Evolutionary conservation across 768 basidiomycete species (phyloP).

Genomic region (Agaricus bisporus): DNA sequence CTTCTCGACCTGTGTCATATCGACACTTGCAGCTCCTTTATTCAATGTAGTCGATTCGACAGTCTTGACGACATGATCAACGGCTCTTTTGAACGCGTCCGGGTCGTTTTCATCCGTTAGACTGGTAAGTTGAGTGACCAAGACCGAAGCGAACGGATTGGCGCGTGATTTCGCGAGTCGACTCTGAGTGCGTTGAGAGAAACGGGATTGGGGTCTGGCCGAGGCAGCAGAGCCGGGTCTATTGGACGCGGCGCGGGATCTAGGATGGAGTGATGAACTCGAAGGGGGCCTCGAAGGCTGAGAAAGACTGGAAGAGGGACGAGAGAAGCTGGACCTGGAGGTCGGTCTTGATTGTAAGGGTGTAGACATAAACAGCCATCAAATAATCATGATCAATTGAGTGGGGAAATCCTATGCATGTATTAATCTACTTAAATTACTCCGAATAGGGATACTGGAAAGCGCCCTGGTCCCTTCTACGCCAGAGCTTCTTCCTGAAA

Average conservation of each 20-base stretch:
- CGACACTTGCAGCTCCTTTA: constrained; percentile 52
- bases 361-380: neutral
- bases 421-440: constrained; percentile 17
- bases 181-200: constrained; percentile 40
- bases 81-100: constrained; percentile 36
- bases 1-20: constrained; percentile 48
- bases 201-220: constrained; percentile 33
- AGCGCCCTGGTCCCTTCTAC: constrained; percentile 79
- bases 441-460: constrained; percentile 90
- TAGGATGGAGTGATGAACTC: constrained; percentile 25
- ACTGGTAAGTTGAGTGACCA: constrained; percentile 50
- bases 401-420: neutral
- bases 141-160: constrained; percentile 43
- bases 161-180: constrained; percentile 52
- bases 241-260: constrained; percentile 25
- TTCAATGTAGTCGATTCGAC: constrained; percentile 48
- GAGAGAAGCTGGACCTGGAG: constrained; percentile 37
- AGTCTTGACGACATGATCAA: constrained; percentile 54
- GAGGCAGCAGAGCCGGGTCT: constrained; percentile 15
- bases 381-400: no score
- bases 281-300: constrained; percentile 23
- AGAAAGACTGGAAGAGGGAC: constrained; percentile 39
- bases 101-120: constrained; percentile 35
- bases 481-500: constrained; percentile 83
- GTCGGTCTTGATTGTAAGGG: constrained; percentile 27